A percentile compares a stretch with the other conserved stretches of the same genome.
phyloP scores from a whole-genome alignment of 208 protist species.

The Angomonas ambiguus region DNA sequence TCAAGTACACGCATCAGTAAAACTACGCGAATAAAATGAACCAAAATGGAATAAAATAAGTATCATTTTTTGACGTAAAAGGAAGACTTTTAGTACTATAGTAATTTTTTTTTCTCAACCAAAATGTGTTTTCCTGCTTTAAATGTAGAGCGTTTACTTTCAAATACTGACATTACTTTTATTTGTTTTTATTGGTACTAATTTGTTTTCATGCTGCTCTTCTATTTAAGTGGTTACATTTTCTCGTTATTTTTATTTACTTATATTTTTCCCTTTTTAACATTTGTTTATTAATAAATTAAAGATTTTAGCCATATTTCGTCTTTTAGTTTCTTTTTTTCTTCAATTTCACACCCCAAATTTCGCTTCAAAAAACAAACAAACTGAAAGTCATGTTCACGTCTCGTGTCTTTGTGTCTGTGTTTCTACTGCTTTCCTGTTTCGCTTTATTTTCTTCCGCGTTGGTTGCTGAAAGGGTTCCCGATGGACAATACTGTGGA shows the following conservation, averaged over 20 bases:
- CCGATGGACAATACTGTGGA: conserved; percentile 13
- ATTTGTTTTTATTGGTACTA: conserved; percentile 19
- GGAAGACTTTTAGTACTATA: conserved; percentile 6
- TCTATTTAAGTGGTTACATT: background rate
- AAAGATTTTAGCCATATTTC: background rate
- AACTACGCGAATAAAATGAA: too few species aligned
- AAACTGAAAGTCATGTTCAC: conserved; percentile 6
- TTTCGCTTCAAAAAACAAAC: conserved; percentile 2
- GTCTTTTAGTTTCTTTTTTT: background rate
- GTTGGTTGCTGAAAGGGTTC: conserved; percentile 4
- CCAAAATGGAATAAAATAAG: too few species aligned
- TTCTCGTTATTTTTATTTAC: background rate
- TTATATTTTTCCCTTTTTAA: conserved; percentile 3
- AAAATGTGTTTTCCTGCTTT: background rate
- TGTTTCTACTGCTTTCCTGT: background rate
- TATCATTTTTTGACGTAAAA: too few species aligned
- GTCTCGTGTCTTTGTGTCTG: conserved; percentile 1
- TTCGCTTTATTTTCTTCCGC: conserved; percentile 5
- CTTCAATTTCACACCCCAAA: background rate
- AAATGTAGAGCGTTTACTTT: background rate
- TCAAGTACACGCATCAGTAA: conserved; percentile 4
- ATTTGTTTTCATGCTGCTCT: background rate
- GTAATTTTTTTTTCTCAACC: too few species aligned
- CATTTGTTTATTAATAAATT: conserved; percentile 12
- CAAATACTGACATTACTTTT: conserved; percentile 5